Evolutionary conservation across 345 rosid species (phyloP), one percentile per base, ranked within the genome.

Genomic region (Gossypium longicalyx): DNA sequence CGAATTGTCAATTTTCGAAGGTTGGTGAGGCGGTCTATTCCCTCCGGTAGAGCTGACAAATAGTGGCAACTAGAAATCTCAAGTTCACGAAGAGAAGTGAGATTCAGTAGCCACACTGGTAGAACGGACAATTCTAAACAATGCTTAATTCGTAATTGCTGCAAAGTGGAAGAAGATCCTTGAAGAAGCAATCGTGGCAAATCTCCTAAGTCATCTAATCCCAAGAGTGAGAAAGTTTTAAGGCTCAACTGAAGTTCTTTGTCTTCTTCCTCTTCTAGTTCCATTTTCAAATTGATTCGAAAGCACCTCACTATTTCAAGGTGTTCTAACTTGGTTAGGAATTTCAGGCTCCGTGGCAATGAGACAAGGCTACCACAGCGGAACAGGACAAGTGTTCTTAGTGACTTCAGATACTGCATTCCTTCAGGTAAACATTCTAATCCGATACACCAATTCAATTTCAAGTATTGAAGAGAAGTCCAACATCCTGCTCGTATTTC

Each of bases 401-500:
- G 53, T 49, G 16, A 49, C 15, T 13, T 49, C 16, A 49, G 17
- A 49, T 3, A 49, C 17, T 49, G 53, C 53, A 49, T 12, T 49
- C 16, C 53, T 48, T 48, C 15, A 48, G 51, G 51, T 10, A 11
- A 48, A 48, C 51, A 48, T 48, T 48, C 15, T 48, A 48, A 47
- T 8, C 0, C 13, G 0, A 0, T 0, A 10, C 51, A 47, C 3
- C 0, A 0, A 47, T 0, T 0, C 51, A 47, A 48, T 12, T 10
- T 0, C 15, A 48, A 11, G 51, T 2, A 48, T 48, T 48, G 51
- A 48, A 48, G 51, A 12, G 16, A 48, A 11, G 51, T 12, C 51
- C 51, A 48, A 48, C 51, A 48, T 48, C 51, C 51, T 11, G 51
- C 13, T 47, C 15, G 51, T 10, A 47, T 47, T 47, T 47, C 51